Conservation (phyloP, 208 protist species). For the Trypanosoma caninum region DNA sequence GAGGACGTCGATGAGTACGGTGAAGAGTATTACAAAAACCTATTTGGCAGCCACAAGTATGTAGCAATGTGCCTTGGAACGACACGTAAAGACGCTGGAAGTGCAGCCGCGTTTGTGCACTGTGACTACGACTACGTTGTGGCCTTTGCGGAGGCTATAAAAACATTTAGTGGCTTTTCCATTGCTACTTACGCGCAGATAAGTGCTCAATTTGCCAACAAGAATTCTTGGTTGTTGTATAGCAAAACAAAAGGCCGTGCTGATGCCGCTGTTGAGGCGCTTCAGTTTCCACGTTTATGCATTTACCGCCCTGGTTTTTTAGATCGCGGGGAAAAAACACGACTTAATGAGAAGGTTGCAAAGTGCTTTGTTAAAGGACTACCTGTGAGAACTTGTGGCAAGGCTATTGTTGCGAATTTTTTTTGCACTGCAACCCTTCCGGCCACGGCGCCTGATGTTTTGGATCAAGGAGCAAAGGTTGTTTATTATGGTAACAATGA, state of each 20-base stretch:
- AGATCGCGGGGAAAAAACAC: constrained; percentile 49
- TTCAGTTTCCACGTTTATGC: constrained; percentile 38
- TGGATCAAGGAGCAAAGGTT: too few relatives aligned
- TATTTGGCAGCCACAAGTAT: constrained; percentile 64
- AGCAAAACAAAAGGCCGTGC: constrained; percentile 56
- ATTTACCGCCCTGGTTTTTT: constrained; percentile 61
- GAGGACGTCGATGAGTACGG: background rate
- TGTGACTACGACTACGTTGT: constrained; percentile 81
- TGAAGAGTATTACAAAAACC: constrained; percentile 23
- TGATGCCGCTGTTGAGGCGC: constrained; percentile 52
- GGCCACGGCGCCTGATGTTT: too few relatives aligned
- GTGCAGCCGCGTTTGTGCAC: constrained; percentile 48
- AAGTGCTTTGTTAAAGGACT: constrained; percentile 37
- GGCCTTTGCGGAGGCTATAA: constrained; percentile 55
- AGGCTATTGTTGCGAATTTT: constrained; percentile 41
- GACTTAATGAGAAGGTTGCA: constrained; percentile 44
- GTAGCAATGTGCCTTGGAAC: constrained; percentile 78
- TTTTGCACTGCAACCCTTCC: too few relatives aligned
- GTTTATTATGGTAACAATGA: too few relatives aligned
- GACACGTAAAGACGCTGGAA: constrained; percentile 73
- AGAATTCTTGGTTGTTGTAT: constrained; percentile 65
- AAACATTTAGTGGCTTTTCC: constrained; percentile 38
- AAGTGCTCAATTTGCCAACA: constrained; percentile 46
- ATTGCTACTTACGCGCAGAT: constrained; percentile 46
- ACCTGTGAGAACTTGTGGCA: constrained; percentile 48